phyloP scores from a whole-genome alignment of 2,329 filamentous ascomycete species.

The Apiospora koreana region DNA sequence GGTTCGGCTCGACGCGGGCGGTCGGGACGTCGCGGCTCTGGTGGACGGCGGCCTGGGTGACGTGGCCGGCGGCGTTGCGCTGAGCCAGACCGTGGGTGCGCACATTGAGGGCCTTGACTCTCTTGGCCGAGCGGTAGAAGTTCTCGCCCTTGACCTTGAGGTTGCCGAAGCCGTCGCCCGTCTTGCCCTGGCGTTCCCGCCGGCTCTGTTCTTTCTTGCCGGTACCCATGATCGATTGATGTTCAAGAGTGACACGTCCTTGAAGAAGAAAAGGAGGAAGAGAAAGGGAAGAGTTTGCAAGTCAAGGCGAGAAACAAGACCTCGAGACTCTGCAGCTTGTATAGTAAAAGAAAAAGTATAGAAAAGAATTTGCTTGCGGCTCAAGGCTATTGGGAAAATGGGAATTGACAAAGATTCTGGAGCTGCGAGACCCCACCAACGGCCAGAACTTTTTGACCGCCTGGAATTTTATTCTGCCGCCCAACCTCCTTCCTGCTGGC shows the following conservation, averaged over 20 bases:
- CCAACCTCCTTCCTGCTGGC: neutral
- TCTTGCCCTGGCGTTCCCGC: slow-evolving; percentile 82
- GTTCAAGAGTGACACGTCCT: slow-evolving; percentile 13
- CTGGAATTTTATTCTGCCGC: slow-evolving; percentile 16
- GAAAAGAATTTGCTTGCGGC: slow-evolving; percentile 11
- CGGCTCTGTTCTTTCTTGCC: slow-evolving; percentile 89
- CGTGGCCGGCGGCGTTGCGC: slow-evolving; percentile 79
- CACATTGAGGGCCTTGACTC: slow-evolving; percentile 86
- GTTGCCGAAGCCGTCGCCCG: slow-evolving; percentile 84
- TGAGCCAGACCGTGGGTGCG: slow-evolving; percentile 81
- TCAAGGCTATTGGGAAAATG: slow-evolving; percentile 3
- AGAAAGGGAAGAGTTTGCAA: neutral
- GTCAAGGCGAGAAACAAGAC: slow-evolving; percentile 14
- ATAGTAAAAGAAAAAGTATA: neutral
- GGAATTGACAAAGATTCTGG: slow-evolving; percentile 2
- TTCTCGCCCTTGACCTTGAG: slow-evolving; percentile 96
- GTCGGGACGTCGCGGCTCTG: slow-evolving; percentile 80
- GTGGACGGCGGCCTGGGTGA: slow-evolving; percentile 80
- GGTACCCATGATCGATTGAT: slow-evolving; percentile 67
- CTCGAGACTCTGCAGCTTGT: slow-evolving; percentile 12
- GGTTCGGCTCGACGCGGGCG: slow-evolving; percentile 90
- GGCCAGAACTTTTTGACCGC: slow-evolving; percentile 17
- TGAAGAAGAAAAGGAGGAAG: neutral
- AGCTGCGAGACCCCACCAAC: slow-evolving; percentile 2
- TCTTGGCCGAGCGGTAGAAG: slow-evolving; percentile 90